Percentiles rank a stretch among this genome's conserved stretches.
phyloP scores from a whole-genome alignment of 2,329 filamentous ascomycete species.

The Aspergillus thermomutatus region DNA sequence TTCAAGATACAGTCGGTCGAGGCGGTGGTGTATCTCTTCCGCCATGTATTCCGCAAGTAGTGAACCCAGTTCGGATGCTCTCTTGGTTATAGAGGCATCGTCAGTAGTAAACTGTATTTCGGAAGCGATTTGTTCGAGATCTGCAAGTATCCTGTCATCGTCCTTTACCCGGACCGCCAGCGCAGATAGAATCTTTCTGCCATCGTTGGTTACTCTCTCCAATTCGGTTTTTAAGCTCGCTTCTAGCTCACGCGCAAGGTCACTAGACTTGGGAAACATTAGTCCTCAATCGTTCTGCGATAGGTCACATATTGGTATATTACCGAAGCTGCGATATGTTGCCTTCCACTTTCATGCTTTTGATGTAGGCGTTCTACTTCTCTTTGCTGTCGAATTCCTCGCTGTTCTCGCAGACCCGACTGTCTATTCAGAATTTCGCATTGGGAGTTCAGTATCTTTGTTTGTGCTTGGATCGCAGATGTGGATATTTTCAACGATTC shows the following conservation, averaged over 20 bases:
- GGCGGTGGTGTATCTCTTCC: constrained; percentile 37
- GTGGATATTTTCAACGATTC: constrained; percentile 37
- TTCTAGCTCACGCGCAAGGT: constrained; percentile 33
- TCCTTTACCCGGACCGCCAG: constrained; percentile 34
- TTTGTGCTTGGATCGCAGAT: constrained; percentile 31
- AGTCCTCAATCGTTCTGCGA: constrained; percentile 5
- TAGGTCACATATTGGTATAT: not conserved
- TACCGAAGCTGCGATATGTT: constrained; percentile 34
- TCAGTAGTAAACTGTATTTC: constrained; percentile 26
- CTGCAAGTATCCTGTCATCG: constrained; percentile 33
- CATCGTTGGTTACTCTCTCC: constrained; percentile 30
- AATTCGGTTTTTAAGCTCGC: constrained; percentile 26
- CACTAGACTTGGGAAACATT: constrained; percentile 29
- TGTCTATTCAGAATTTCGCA: constrained; percentile 28
- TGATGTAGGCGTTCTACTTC: constrained; percentile 29
- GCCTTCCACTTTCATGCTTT: constrained; percentile 35
- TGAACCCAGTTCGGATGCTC: constrained; percentile 25
- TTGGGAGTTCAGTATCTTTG: constrained; percentile 29
- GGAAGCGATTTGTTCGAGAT: constrained; percentile 28
- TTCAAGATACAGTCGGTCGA: constrained; percentile 41
- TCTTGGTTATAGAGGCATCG: constrained; percentile 27
- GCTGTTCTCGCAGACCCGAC: constrained; percentile 19
- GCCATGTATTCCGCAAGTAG: constrained; percentile 31
- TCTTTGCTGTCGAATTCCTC: constrained; percentile 21
- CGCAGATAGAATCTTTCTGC: constrained; percentile 31